These are phyloP conservation scores for Microbotryum intermedium DNA, from an alignment of 1,284 basidiomycete species.

Conservation along the genomic window DNA sequence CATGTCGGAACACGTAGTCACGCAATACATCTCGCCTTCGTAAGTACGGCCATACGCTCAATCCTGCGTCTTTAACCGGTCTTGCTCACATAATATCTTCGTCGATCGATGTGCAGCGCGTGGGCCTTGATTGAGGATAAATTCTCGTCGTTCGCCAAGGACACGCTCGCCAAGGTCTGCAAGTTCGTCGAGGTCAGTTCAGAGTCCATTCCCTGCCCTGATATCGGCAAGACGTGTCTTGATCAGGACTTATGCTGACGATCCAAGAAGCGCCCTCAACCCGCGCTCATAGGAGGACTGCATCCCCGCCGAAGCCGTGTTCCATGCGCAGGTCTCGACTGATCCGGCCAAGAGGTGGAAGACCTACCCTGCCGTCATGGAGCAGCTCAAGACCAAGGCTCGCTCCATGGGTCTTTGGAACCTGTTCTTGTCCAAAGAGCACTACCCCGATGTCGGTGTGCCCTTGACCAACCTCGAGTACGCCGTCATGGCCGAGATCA, in stretches of 20 bases:
- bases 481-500: conserved; percentile 89
- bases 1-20: conserved; percentile 17
- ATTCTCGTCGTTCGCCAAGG: conserved; percentile 78
- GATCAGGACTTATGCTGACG: background rate
- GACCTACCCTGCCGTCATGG: conserved; percentile 68
- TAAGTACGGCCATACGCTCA: background rate
- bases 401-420: conserved; percentile 89
- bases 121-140: conserved; percentile 40
- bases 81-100: background rate
- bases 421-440: conserved; percentile 85
- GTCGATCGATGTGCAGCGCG: conserved; percentile 24
- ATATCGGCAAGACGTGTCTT: background rate
- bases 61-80: background rate
- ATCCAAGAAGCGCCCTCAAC: background rate
- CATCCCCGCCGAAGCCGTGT: conserved; percentile 66
- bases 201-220: background rate
- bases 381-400: conserved; percentile 80
- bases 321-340: conserved; percentile 70
- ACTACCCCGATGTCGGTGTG: conserved; percentile 68
- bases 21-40: conserved; percentile 23
- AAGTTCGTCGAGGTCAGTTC: conserved; percentile 67
- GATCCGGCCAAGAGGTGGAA: conserved; percentile 75
- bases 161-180: conserved; percentile 72
- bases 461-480: conserved; percentile 92
- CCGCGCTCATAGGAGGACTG: conserved; percentile 63